Evolutionary conservation across 179 eudicot genomes (phyloP), one percentile per base, ranked within the genome.

Genomic region (Beta lomatogona): DNA sequence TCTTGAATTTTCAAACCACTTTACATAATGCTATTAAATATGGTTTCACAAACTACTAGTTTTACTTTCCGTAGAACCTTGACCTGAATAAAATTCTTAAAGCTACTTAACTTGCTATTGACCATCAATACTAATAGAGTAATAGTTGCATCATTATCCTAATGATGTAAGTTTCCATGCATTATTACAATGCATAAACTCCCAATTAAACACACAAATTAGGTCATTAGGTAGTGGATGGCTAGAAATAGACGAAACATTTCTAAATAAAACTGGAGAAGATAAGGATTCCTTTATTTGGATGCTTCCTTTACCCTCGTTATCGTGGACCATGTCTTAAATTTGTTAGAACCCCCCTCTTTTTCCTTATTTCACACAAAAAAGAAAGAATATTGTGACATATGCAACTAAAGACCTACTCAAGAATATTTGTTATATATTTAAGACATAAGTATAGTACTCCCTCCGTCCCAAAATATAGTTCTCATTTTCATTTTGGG

Each of bases 231-330:
- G 46, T 63, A 18, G 46, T 48, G 61, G 70, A 67, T 75, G 60
- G 36, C 12, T 25, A 44, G 21, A 55, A 46, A 45, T 67, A 10
- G 67, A 65, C 45, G 14, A 81, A 75, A 57, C 75, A 67, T 19
- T 0, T 61, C 1, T 65, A 25, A 65, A 63, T 61, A 46, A 74
- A 77, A 44, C 59, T 52, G 22, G 25, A 82, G 71, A 63, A 78
- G 80, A 82, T 76, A 79, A 76, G 81, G 82, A 80, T 77, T 78
- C 79, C 73, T 61, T 6, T 41, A 31, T 66, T 61, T 65, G 72
- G 81, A 80, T 71, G 78, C 22, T 77, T 54, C 71, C 50, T 25
- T 21, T 68, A 71, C 44, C 31, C 16, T 73, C 75, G 55, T 50
- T 68, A 69, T 46, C 31, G 73, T 66, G 83, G 88, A 50, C 81